Evolutionary conservation across 2,329 filamentous ascomycete species (phyloP), one percentile per base, ranked within the genome.

Genomic region (Pseudocercospora cruenta): DNA sequence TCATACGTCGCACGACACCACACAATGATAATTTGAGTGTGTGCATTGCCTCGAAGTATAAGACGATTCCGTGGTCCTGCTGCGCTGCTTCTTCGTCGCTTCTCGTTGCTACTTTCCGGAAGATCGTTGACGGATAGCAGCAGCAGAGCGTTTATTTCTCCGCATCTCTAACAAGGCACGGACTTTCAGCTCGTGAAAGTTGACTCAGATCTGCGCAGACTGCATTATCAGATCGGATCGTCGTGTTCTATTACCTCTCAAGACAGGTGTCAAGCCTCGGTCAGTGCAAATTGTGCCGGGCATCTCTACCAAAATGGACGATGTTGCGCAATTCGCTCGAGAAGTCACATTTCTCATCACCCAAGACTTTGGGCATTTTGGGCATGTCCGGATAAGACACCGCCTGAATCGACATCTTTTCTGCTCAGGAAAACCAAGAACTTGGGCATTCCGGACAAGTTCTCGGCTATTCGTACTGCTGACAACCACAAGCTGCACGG

Each of bases 171-270:
- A 19, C 14, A 45, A 45, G n/a, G 47, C 47, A 51, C 21, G 47
- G 22, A 19, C 39, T 5, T 45, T 51, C 21, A 51, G 10, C n/a
- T 51, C 47, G 47, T 51, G 47, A 51, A 51, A 21, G 47, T 24
- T 51, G 47, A 22, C 47, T 51, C 26, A 58, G 24, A 58, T 58
- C 54, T 36, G 28, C 28, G 54, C 54, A 39, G 5, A 33, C 6
- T 36, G 54, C 54, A 58, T 58, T 33, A 58, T 58, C 54, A 33
- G 54, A 36, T 58, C 26, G 54, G 54, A 33, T 58, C 28, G 54
- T 28, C 54, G 3, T n/a, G 10, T 21, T 24, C n/a, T 21, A 4
- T 51, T 12, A 21, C 47, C n/a, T 51, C 43, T 21, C 22, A 6
- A 51, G n/a, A 12, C 47, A n/a, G 14, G 14, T 16, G 39, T 19